These are phyloP conservation scores for Sisymbrium altissimum DNA, from an alignment of 345 rosid genomes.

Conservation along the genomic window DNA sequence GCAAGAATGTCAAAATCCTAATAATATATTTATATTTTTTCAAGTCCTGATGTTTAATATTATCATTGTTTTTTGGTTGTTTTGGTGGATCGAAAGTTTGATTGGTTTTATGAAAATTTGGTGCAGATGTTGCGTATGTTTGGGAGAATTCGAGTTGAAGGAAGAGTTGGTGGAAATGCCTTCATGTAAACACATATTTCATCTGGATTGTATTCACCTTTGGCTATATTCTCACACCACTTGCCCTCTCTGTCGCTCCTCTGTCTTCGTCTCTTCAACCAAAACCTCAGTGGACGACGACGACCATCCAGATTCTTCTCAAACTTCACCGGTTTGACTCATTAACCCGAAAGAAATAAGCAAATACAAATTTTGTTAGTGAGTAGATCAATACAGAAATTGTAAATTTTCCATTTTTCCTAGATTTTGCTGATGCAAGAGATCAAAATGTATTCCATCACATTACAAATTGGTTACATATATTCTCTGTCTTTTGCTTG, in stretches of 20 bases:
- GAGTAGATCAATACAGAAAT: conserved; percentile 17
- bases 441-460: not conserved
- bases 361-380: conserved; percentile 27
- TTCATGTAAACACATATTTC: conserved; percentile 83
- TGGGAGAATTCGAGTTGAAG: conserved; percentile 84
- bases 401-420: conserved; percentile 8
- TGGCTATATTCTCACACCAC: conserved; percentile 88
- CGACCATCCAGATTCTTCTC: conserved; percentile 14
- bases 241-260: conserved; percentile 86
- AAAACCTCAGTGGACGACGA: conserved; percentile 11
- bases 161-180: conserved; percentile 88
- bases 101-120: not conserved
- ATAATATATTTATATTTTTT: not conserved
- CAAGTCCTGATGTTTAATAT: not conserved
- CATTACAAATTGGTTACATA: not conserved
- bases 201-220: conserved; percentile 71
- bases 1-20: not conserved
- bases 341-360: not conserved
- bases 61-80: not conserved
- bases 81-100: conserved; percentile 6
- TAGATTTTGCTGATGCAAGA: not conserved
- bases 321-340: conserved; percentile 24
- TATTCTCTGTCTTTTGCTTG: not conserved
- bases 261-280: conserved; percentile 39
- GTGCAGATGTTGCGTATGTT: conserved; percentile 86